These are phyloP conservation scores for Hypoxylon sp. DNA, from an alignment of 2,329 filamentous ascomycete species.

Conservation along the genomic window DNA sequence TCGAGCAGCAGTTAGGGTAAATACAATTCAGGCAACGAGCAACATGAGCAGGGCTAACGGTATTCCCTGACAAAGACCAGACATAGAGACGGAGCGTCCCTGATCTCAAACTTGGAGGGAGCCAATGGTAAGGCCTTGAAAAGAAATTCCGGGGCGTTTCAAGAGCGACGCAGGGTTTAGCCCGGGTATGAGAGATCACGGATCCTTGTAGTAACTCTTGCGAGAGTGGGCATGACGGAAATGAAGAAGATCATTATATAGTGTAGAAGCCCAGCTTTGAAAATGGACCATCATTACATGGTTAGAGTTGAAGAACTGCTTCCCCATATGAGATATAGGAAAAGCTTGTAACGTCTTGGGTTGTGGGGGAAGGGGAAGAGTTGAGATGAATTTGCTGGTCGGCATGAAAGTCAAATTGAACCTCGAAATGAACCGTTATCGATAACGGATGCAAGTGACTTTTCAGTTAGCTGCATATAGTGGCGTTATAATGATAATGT, in stretches of 20 bases:
- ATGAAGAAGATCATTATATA: constrained; percentile 12
- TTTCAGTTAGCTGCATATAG: neutral
- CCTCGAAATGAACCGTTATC: neutral
- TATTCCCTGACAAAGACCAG: constrained; percentile 26
- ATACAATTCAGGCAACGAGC: neutral
- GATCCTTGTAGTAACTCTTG: constrained; percentile 13
- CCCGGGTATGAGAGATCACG: constrained; percentile 15
- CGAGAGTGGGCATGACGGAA: constrained; percentile 7
- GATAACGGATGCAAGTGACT: neutral
- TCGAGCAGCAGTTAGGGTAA: too few species aligned
- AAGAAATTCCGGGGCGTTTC: constrained; percentile 33
- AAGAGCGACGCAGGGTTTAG: constrained; percentile 39
- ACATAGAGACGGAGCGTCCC: constrained; percentile 14
- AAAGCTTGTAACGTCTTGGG: constrained; percentile 14
- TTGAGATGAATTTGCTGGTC: constrained; percentile 1
- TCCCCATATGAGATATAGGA: neutral
- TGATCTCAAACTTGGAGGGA: constrained; percentile 25
- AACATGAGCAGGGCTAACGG: constrained; percentile 11
- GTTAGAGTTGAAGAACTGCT: neutral
- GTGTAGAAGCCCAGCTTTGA: neutral
- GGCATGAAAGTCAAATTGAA: too few species aligned
- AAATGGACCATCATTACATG: neutral
- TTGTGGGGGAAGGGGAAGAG: constrained; percentile 16
- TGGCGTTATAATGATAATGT: neutral
- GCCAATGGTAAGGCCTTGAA: constrained; percentile 27